Base-by-base conservation (phyloP, 2,329 filamentous ascomycete genomes). In the Cercospora beticola region DNA sequence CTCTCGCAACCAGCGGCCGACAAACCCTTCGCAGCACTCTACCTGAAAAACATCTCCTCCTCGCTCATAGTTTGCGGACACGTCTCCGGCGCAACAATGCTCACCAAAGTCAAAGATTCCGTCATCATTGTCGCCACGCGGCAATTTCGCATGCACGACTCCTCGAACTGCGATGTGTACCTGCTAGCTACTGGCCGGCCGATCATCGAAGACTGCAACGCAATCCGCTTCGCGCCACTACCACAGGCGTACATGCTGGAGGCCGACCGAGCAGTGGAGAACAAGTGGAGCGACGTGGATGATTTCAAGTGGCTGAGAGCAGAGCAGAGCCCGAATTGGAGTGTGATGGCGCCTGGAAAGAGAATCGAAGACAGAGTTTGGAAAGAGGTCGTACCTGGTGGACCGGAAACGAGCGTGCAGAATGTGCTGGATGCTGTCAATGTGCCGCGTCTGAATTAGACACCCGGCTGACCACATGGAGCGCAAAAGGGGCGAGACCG, bases 241-340 rank as follows among this genome's bases (percentile, higher is more conserved):
- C 93, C 93, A 0, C 79, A 82, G 23, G 80, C 79, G 68, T 93
- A 92, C 81, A 67, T 71, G 52, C 68, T 67, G 31, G 71, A 81
- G 65, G 69, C 65, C 5, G 77, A 77, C 31, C 59, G 62, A 0
- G 73, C 75, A 2, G 71, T 74, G 31, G 70, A 78, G 64, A 94
- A 97, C 78, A 87, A 91, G 75, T 99, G 93, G 92, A 87, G 94
- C 74, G 89, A 95, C 75, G 92, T 98, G 16, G 92, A 98, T 79
- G 95, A 99, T 79, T 99, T 99, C 84, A 97, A 97, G 81, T 98
- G 95, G 95, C 86, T 97, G 71, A 96, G 94, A 79, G 85, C 87
- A 16, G 92, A 92, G 67, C 88, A 88, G 31, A 97, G 92, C 77
- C 95, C 95, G 2, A 94, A 99, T 77, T 99, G 94, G 93, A 87